phyloP scores from a whole-genome alignment of 2,329 filamentous ascomycete species.

The Colletotrichum sp. region DNA sequence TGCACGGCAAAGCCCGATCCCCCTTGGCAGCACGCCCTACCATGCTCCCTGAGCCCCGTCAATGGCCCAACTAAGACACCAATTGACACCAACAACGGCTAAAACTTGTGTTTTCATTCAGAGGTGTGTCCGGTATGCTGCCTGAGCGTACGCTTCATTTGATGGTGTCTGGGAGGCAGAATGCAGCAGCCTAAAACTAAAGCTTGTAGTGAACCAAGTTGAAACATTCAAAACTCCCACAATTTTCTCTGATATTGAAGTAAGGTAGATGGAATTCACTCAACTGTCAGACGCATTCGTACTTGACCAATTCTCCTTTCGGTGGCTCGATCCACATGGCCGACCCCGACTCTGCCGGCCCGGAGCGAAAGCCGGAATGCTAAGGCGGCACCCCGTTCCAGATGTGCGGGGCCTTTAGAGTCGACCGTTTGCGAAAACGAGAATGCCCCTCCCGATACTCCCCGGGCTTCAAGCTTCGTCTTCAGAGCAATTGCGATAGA shows the following conservation, averaged over 20 bases:
- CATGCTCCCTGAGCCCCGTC: background rate
- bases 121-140: background rate
- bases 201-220: background rate
- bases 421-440: background rate
- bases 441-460: background rate
- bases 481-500: background rate
- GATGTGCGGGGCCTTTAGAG: background rate
- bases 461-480: background rate
- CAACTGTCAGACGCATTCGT: background rate
- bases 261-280: background rate
- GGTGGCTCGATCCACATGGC: background rate
- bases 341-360: background rate
- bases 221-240: background rate
- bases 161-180: background rate
- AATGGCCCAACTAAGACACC: background rate
- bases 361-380: background rate
- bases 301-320: background rate
- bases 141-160: background rate
- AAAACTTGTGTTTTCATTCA: background rate
- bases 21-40: background rate
- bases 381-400: background rate
- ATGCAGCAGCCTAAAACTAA: background rate
- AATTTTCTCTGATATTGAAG: background rate
- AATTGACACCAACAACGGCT: background rate
- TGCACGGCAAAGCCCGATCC: background rate